A percentile compares a stretch with the other conserved stretches of the same genome.
phyloP scores from a whole-genome alignment of 2,329 filamentous ascomycete species.

The Amauroascus niger region DNA sequence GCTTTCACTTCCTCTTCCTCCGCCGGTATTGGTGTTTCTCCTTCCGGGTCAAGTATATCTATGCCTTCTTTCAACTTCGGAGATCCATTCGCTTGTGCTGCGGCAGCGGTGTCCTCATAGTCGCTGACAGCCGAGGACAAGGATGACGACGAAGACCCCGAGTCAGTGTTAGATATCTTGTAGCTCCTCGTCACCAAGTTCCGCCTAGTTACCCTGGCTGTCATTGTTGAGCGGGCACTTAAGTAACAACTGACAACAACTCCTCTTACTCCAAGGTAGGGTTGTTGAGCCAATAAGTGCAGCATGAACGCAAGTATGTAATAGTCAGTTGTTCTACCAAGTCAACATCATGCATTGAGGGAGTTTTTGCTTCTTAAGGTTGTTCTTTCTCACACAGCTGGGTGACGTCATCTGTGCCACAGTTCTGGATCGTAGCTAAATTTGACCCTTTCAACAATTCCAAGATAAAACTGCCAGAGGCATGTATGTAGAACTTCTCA shows the following conservation, averaged over 20 bases:
- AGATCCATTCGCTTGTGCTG: background rate
- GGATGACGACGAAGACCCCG: constrained; percentile 5
- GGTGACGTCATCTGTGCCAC: too few species aligned
- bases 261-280: background rate
- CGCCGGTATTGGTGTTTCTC: constrained; percentile 42
- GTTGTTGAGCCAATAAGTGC: background rate
- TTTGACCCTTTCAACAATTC: too few species aligned
- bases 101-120: background rate
- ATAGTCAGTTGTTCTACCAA: too few species aligned
- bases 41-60: constrained; percentile 42
- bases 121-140: constrained; percentile 9
- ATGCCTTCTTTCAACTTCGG: background rate
- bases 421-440: too few species aligned
- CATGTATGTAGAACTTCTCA: too few species aligned
- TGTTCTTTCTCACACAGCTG: too few species aligned
- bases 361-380: too few species aligned
- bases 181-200: background rate
- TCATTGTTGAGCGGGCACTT: background rate
- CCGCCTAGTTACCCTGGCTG: constrained; percentile 6
- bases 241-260: background rate
- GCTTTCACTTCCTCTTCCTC: constrained; percentile 50
- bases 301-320: background rate
- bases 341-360: too few species aligned
- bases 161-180: constrained; percentile 5
- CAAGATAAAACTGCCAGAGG: too few species aligned